phyloP scores from a whole-genome alignment of 1,284 basidiomycete genomes.

The Ceratobasidium sp. region DNA sequence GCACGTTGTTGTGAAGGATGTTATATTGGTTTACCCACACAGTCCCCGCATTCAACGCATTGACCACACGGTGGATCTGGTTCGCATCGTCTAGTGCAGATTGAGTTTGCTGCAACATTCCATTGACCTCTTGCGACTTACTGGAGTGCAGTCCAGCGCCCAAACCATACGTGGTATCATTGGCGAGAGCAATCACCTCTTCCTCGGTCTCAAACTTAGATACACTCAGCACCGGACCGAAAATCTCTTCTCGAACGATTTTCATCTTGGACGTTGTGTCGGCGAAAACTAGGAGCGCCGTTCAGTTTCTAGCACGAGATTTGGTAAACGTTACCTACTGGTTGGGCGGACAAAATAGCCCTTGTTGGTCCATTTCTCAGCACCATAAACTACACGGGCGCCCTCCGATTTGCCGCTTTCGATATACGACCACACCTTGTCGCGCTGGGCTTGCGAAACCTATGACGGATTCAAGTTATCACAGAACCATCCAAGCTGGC shows the following conservation, averaged over 20 bases:
- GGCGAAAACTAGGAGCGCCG: constrained; percentile 68
- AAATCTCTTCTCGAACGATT: constrained; percentile 85
- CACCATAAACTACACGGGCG: constrained; percentile 82
- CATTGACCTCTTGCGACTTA: constrained; percentile 53
- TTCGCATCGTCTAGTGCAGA: constrained; percentile 53
- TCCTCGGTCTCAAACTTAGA: constrained; percentile 58
- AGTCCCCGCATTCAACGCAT: constrained; percentile 46
- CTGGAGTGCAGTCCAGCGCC: constrained; percentile 91
- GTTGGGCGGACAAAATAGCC: constrained; percentile 83
- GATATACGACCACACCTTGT: constrained; percentile 90
- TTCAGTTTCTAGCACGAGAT: not conserved
- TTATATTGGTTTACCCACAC: constrained; percentile 94
- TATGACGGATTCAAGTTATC: constrained; percentile 50
- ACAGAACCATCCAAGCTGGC: not conserved
- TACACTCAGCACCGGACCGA: constrained; percentile 80
- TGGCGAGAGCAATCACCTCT: constrained; percentile 81
- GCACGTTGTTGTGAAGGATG: constrained; percentile 80
- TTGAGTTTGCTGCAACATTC: not conserved
- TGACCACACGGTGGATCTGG: constrained; percentile 43
- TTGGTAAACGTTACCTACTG: constrained; percentile 59
- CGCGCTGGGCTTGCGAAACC: constrained; percentile 87
- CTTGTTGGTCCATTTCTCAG: constrained; percentile 72
- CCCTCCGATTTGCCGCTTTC: constrained; percentile 87
- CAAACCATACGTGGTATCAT: constrained; percentile 86
- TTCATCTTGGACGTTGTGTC: constrained; percentile 78